Conservation (phyloP, 768 basidiomycete species). For the Tylopilus rubrobrunneus region DNA sequence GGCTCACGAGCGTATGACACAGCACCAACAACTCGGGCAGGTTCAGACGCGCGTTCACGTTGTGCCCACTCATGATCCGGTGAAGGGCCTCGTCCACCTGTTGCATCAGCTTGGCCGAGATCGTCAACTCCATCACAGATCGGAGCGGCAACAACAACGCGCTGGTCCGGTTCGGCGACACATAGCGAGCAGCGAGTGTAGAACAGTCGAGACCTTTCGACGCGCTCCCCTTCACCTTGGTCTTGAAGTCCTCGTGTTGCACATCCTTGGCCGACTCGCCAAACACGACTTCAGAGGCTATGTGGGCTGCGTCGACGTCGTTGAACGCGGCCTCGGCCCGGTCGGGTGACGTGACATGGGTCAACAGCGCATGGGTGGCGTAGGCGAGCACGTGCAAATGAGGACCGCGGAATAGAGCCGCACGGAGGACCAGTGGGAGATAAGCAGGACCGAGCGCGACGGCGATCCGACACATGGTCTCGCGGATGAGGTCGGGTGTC, state of each 20-base stretch:
- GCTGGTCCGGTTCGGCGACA: constrained; percentile 69
- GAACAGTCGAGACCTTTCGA: constrained; percentile 85
- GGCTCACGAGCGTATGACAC: no score
- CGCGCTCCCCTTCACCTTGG: constrained; percentile 82
- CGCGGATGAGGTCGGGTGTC: no score
- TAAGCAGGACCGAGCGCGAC: constrained; percentile 67
- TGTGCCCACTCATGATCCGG: no score
- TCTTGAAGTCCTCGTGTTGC: constrained; percentile 86
- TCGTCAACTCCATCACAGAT: constrained; percentile 60
- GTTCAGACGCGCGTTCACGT: no score
- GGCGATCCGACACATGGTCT: no score
- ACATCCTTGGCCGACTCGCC: constrained; percentile 91
- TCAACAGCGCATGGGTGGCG: constrained; percentile 74
- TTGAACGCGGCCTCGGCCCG: constrained; percentile 48
- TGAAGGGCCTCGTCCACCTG: no score
- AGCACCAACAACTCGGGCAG: no score
- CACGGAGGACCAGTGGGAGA: constrained; percentile 70
- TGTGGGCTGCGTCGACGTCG: constrained; percentile 68
- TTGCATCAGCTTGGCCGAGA: no score
- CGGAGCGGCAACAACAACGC: constrained; percentile 74
- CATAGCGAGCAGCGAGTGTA: constrained; percentile 69
- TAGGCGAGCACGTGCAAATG: constrained; percentile 92
- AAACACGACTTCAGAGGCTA: constrained; percentile 88
- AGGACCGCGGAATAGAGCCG: constrained; percentile 83
- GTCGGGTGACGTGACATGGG: constrained; percentile 69